These are phyloP conservation scores for Penicillium sclerotiorum DNA, from an alignment of 2,329 filamentous ascomycete genomes.

Conservation along the genomic window DNA sequence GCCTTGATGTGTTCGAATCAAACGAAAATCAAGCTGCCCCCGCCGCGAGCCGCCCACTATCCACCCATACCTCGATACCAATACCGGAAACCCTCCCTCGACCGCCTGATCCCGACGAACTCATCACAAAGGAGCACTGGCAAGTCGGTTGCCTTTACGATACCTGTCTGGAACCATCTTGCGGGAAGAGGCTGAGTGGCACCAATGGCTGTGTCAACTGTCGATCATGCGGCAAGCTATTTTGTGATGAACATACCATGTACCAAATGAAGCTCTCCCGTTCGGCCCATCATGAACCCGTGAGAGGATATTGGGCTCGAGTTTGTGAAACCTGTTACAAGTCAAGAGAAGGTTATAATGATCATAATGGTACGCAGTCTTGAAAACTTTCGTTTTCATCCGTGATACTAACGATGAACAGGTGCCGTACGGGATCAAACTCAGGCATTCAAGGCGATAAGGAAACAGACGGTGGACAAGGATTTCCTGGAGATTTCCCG, in stretches of 20 bases:
- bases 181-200: conserved; percentile 75
- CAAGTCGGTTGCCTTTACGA: conserved; percentile 75
- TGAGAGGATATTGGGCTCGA: conserved; percentile 87
- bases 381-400: neutral
- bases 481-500: conserved; percentile 85
- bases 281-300: conserved; percentile 84
- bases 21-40: conserved; percentile 66
- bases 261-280: conserved; percentile 98
- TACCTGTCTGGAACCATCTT: conserved; percentile 82
- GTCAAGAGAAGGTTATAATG: conserved; percentile 92
- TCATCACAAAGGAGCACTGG: conserved; percentile 89
- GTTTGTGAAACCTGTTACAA: conserved; percentile 99
- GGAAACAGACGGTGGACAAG: conserved; percentile 78
- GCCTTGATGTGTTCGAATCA: conserved; percentile 89
- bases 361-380: conserved; percentile 63
- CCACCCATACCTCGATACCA: conserved; percentile 25
- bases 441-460: conserved; percentile 67
- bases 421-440: conserved; percentile 73
- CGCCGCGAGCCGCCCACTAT: conserved; percentile 38
- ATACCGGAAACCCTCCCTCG: conserved; percentile 37
- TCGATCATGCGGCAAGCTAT: conserved; percentile 86
- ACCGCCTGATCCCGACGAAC: conserved; percentile 77
- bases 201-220: conserved; percentile 89
- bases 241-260: conserved; percentile 98
- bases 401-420: conserved; percentile 19